A percentile compares a stretch with the other conserved stretches of the same genome.
Conservation (phyloP, 306 rosid genomes). For the Bauhinia variegata region DNA sequence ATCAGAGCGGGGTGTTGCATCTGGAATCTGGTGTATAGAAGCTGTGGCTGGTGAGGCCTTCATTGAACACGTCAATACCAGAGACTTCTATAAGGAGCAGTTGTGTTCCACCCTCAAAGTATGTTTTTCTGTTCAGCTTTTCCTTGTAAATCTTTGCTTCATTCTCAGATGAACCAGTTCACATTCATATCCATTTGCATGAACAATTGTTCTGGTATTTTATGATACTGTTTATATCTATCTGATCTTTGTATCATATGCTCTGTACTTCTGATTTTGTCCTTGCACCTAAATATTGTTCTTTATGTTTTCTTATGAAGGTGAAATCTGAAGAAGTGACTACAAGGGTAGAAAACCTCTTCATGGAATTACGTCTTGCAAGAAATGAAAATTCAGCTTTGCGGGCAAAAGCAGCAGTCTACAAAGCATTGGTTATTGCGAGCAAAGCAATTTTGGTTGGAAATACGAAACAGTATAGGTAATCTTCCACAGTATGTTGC, state of each 20-base stretch:
- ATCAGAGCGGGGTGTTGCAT: slow-evolving; percentile 94
- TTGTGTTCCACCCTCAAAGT: slow-evolving; percentile 91
- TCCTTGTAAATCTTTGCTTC: slow-evolving; percentile 6
- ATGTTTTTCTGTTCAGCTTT: slow-evolving; percentile 37
- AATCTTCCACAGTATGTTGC: slow-evolving; percentile 34
- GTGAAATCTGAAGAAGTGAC: slow-evolving; percentile 92
- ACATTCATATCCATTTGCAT: slow-evolving; percentile 28
- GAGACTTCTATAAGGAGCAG: slow-evolving; percentile 78
- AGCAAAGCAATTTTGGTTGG: slow-evolving; percentile 69
- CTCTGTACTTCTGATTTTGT: slow-evolving; percentile 6
- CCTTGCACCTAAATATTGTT: slow-evolving; percentile 1
- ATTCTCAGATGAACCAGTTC: slow-evolving; percentile 7
- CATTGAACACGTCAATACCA: slow-evolving; percentile 76
- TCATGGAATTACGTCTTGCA: slow-evolving; percentile 72
- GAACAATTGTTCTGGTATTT: background rate
- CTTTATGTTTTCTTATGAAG: slow-evolving; percentile 49
- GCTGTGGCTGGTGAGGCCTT: slow-evolving; percentile 97
- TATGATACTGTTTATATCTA: slow-evolving; percentile 18
- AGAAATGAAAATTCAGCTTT: slow-evolving; percentile 74
- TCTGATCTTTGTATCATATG: background rate
- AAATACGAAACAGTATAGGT: slow-evolving; percentile 72
- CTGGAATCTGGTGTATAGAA: slow-evolving; percentile 93
- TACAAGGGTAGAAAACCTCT: slow-evolving; percentile 73
- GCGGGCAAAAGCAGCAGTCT: slow-evolving; percentile 78
- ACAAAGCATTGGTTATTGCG: slow-evolving; percentile 74